Evolutionary conservation across 345 rosid species (phyloP), one percentile per base, ranked within the genome.

Genomic region (Excoecaria agallocha): DNA sequence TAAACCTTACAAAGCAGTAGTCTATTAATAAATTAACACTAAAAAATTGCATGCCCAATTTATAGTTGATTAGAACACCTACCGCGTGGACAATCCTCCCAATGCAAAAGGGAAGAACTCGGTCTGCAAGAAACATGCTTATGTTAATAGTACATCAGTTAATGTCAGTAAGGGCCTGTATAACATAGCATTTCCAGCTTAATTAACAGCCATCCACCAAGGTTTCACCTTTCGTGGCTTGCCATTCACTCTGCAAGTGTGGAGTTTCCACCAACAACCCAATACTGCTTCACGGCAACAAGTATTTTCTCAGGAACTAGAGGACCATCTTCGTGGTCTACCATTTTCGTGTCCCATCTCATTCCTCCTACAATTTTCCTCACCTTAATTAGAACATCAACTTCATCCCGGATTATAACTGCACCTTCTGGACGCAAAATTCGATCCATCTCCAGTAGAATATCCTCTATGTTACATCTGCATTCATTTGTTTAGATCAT

Each of bases 281-380:
- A 96, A 43, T 93, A 96, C 79, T 90, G 97, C 88, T 96, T 96
- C 74, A 93, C 99, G 0, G 98, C 97, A 22, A 96, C 84, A 77
- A 96, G 76, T 75, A 91, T 84, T 84, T 96, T 96, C 85, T 90
- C 98, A 0, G 93, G 89, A 73, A 96, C 93, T 35, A 96, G 84
- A 57, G 99, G 99, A 45, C 99, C 99, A 71, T 93, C 99, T 81
- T 96, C 99, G 22, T 96, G 99, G 86, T 96, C 98, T 70, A 93
- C 89, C 92, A 96, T 85, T 82, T 96, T 96, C 7, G 95, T 70
- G 39, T 91, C 91, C 99, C 99, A 96, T 67, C 91, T 91, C 97
- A 96, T 96, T 49, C 97, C 93, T n/a, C 81, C 81, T 9, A 84
- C 86, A 55, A 90, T 82, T 85, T 87, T 91, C 89, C 86, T 87